A percentile compares a stretch with the other conserved stretches of the same genome.
Evolutionary conservation across 2,329 filamentous ascomycete species (phyloP).

Genomic region (Talaromyces sp.): DNA sequence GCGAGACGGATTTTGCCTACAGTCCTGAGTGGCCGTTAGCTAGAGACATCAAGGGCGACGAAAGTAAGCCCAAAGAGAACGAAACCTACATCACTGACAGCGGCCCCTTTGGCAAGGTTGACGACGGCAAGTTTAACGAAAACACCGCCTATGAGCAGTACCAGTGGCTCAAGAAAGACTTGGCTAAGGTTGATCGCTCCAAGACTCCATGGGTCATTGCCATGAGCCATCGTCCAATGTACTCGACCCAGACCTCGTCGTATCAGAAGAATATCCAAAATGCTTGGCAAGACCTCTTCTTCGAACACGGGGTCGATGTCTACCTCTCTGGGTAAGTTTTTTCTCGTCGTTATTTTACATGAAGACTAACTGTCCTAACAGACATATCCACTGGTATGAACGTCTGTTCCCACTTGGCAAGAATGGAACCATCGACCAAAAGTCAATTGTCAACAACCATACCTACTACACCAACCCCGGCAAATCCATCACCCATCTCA

Average conservation of each 20-base stretch:
- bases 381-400: constrained; percentile 47
- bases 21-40: constrained; percentile 34
- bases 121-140: constrained; percentile 20
- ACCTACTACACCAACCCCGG: constrained; percentile 46
- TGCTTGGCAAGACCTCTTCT: constrained; percentile 43
- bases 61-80: constrained; percentile 34
- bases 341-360: constrained; percentile 15
- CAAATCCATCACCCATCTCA: constrained; percentile 45
- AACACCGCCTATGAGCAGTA: constrained; percentile 25
- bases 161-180: constrained; percentile 43
- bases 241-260: constrained; percentile 19
- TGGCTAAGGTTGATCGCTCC: constrained; percentile 39
- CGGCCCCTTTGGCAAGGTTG: constrained; percentile 37
- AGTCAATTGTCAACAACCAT: constrained; percentile 42
- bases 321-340: constrained; percentile 32
- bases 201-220: constrained; percentile 48
- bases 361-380: background rate
- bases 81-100: constrained; percentile 45
- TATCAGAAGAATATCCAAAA: constrained; percentile 42
- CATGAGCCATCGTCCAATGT: constrained; percentile 46
- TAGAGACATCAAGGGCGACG: constrained; percentile 29
- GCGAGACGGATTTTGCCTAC: constrained; percentile 48
- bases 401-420: constrained; percentile 33
- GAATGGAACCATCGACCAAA: constrained; percentile 38
- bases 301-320: constrained; percentile 43